Percentiles rank a stretch among this genome's conserved stretches.
These are phyloP conservation scores for Mikania micrantha DNA, from an alignment of 129 eudicot species.

Conservation along the genomic window DNA sequence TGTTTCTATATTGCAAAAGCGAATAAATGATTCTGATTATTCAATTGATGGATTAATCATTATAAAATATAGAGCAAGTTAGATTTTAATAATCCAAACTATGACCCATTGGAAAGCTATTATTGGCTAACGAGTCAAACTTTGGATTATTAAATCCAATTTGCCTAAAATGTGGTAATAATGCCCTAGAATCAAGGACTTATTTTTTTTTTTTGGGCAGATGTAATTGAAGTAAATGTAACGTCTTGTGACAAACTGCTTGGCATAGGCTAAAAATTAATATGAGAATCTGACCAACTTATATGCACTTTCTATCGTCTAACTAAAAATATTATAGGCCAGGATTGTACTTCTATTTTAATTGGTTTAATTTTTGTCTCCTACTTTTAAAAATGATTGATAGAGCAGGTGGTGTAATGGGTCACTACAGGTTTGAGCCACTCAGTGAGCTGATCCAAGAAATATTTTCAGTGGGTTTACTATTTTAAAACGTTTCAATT, in stretches of 20 bases:
- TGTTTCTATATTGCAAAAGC: neutral
- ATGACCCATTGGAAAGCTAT: no score
- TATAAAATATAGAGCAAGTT: neutral
- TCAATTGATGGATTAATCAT: neutral
- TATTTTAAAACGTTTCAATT: no score
- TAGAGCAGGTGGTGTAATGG: neutral
- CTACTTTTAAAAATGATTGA: neutral
- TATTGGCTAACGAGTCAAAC: no score
- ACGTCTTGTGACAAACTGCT: neutral
- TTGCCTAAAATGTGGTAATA: neutral
- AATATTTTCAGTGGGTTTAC: no score
- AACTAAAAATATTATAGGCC: neutral
- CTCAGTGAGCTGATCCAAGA: no score
- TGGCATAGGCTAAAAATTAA: neutral
- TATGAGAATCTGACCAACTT: neutral
- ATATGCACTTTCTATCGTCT: neutral
- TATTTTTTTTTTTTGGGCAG: neutral
- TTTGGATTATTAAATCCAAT: no score
- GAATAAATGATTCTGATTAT: neutral
- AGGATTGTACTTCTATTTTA: neutral
- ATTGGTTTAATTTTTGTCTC: neutral
- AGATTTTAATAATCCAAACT: no score
- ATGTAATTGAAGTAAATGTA: neutral
- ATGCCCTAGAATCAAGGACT: neutral
- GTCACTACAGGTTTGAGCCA: neutral